A percentile compares a stretch with the other conserved stretches of the same genome.
These are phyloP conservation scores for Candida xiaguanensis DNA, from an alignment of 805 yeast genomes.

Conservation along the genomic window DNA sequence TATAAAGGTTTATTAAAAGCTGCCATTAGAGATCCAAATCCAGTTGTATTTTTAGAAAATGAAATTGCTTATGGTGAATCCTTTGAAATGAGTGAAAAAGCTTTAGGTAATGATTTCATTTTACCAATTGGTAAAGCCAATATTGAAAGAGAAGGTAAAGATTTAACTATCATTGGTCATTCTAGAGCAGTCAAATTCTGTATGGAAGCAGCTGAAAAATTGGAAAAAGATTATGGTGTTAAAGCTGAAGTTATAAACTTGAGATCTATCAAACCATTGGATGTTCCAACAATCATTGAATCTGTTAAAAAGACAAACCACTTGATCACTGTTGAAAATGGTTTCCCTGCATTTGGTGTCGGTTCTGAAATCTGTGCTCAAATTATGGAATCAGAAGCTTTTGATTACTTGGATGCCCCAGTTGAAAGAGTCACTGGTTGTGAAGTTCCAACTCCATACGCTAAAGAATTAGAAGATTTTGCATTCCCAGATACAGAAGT, in stretches of 20 bases:
- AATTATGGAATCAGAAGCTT: conserved; percentile 97
- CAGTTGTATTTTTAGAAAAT: conserved; percentile 92
- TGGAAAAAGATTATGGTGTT: conserved; percentile 81
- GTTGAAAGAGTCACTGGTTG: conserved; percentile 98
- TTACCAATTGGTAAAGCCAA: conserved; percentile 95
- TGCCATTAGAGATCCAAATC: conserved; percentile 98
- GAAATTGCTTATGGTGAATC: conserved; percentile 92
- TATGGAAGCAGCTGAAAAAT: conserved; percentile 83
- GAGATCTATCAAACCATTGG: conserved; percentile 96
- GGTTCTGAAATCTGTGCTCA: conserved; percentile 98
- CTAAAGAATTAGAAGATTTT: conserved; percentile 91
- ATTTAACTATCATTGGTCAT: conserved; percentile 85
- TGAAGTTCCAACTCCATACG: conserved; percentile 99
- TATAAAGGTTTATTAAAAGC: conserved; percentile 94
- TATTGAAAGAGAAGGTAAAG: conserved; percentile 90
- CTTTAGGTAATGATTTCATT: conserved; percentile 79
- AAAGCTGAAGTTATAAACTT: conserved; percentile 91
- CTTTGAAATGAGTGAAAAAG: conserved; percentile 87
- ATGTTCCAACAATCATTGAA: conserved; percentile 76
- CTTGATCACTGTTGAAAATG: conserved; percentile 93
- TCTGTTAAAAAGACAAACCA: conserved; percentile 96
- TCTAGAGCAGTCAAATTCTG: conserved; percentile 86
- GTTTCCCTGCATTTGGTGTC: conserved; percentile 97
- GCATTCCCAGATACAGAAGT: conserved; percentile 97
- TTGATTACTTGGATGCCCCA: conserved; percentile 97